Percentiles rank a stretch among this genome's conserved stretches.
Conservation (phyloP, 345 rosid species). For the Bruguiera gymnorhiza region DNA sequence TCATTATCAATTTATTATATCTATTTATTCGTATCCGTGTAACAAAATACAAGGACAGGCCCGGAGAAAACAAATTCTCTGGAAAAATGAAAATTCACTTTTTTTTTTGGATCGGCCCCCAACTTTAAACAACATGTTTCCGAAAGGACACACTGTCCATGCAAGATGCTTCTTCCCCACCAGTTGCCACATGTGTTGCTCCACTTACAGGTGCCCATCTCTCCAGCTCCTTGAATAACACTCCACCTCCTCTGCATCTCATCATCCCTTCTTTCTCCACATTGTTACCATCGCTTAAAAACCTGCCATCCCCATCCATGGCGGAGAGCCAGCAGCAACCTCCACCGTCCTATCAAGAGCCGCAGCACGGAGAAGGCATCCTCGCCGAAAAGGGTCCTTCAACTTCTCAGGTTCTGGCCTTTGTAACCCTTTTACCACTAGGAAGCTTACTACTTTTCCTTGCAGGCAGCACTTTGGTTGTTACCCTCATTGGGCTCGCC, state of each 20-base stretch:
- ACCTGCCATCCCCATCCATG: background rate
- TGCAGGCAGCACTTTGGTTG: constrained; percentile 59
- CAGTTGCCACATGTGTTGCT: constrained; percentile 3
- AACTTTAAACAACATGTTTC: constrained; percentile 1
- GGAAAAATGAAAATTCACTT: background rate
- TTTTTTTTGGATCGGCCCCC: too few relatives aligned
- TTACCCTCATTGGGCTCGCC: constrained; percentile 56
- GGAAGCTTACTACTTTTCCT: constrained; percentile 64
- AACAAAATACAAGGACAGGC: background rate
- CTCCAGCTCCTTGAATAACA: constrained; percentile 1
- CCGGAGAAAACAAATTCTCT: too few relatives aligned
- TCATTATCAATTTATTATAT: too few relatives aligned
- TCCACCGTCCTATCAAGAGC: background rate
- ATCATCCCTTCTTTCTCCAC: background rate
- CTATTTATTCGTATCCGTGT: too few relatives aligned
- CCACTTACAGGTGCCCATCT: constrained; percentile 2
- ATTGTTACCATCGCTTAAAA: too few relatives aligned
- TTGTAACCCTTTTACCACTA: constrained; percentile 46
- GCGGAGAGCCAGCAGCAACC: constrained; percentile 1
- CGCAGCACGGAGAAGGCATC: background rate
- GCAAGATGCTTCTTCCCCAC: background rate
- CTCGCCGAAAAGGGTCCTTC: constrained; percentile 26
- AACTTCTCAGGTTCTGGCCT: constrained; percentile 45
- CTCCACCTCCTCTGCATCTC: background rate
- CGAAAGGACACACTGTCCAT: background rate